phyloP scores from a whole-genome alignment of 768 basidiomycete genomes.

The Kwoniella sp. region DNA sequence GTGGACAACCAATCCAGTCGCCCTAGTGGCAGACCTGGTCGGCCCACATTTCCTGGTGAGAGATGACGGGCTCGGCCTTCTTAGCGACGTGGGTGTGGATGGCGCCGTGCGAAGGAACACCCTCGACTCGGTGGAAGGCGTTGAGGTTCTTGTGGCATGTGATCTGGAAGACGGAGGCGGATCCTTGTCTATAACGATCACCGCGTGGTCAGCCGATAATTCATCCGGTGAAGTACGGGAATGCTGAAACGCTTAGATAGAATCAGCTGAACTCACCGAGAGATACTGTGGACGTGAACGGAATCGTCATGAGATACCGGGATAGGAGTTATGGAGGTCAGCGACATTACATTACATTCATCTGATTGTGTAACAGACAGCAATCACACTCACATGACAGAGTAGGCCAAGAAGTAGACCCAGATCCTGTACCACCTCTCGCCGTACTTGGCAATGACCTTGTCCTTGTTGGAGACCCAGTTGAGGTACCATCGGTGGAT shows the following conservation, averaged over 20 bases:
- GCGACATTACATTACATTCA: too few relatives aligned
- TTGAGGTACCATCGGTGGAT: conserved; percentile 85
- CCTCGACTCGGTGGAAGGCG: conserved; percentile 84
- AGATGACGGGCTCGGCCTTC: conserved; percentile 37
- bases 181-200: conserved; percentile 68
- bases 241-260: too few relatives aligned
- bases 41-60: conserved; percentile 42
- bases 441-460: conserved; percentile 84
- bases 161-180: conserved; percentile 92
- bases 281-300: conserved; percentile 44
- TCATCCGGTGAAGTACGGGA: too few relatives aligned
- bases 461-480: conserved; percentile 92
- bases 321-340: too few relatives aligned
- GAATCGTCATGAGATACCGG: too few relatives aligned
- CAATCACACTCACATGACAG: conserved; percentile 63
- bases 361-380: too few relatives aligned
- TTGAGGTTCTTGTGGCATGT: conserved; percentile 98
- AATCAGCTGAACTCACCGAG: conserved; percentile 61
- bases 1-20: too few relatives aligned
- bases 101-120: conserved; percentile 69
- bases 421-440: conserved; percentile 92
- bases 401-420: conserved; percentile 95
- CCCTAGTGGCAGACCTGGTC: conserved; percentile 1
- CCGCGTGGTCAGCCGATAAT: neutral
- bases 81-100: conserved; percentile 44